Evolutionary conservation across 2,329 filamentous ascomycete species (phyloP), one percentile per base, ranked within the genome.

Genomic region (Triangularia setosa): DNA sequence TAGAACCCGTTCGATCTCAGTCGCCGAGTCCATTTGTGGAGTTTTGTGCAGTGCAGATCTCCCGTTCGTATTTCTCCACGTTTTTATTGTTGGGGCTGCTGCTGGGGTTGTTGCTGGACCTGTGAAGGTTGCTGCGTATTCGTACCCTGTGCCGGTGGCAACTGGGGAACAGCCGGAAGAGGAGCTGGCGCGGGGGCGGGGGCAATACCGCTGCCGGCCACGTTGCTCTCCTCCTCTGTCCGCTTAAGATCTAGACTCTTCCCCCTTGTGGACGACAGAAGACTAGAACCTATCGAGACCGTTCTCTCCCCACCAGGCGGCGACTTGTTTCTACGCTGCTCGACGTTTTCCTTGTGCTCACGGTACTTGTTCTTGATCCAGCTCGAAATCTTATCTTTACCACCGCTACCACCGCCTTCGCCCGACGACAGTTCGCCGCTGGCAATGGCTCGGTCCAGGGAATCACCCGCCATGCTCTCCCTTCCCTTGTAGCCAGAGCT

Each of bases 301-400:
- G 63, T 68, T 63, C 70, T 73, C 24, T 80, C 79, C 24, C 76
- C 76, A 33, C 30, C 57, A 1, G 84, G 81, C 3, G 84, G 84
- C 8, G 84, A 86, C 73, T 86, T 86, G 69, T 80, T 82, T 58
- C 85, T 79, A 69, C 82, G 79, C 56, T 83, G 79, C 62, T 86
- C 84, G 0, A 77, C 80, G 52, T 76, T 84, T 68, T 86, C 84
- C 73, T 85, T 87, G 60, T 82, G 82, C 70, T 85, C 84, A 25
- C 84, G 82, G 72, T 86, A 85, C 72, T 87, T 87, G 73, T 77
- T 83, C 72, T 81, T 85, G 68, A 87, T 83, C 84, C 85, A 87
- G 55, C 81, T 81, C 7, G 86, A 78, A 8, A 85, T 78, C 2
- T 83, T 83, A 8, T 85, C 82, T 64, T 73, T 79, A 60, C 71